Evolutionary conservation across 805 yeast species (phyloP), one percentile per base, ranked within the genome.

Genomic region (Nakazawaea wickerhamii): DNA sequence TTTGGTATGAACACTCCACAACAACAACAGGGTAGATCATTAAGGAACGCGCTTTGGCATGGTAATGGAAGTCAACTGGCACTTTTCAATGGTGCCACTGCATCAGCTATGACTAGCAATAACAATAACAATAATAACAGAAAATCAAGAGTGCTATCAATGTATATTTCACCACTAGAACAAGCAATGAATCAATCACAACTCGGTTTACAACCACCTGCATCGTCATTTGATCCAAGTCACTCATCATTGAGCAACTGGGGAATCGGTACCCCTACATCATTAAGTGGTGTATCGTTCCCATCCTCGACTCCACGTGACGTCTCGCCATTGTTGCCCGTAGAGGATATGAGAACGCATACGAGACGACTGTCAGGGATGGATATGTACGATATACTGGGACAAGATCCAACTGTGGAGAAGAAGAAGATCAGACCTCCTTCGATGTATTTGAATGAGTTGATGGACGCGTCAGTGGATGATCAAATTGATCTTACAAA

Each of bases 361-460:
- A 22, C 35, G 3, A 35, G 20, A 20, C 35, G 36, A 14, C 17
- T 23, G 11, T 35, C 44, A 4, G 40, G 32, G 1, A 20, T 35
- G 36, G 39, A 41, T 13, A 30, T 39, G 40, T 31, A 41, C 30
- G 40, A 25, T n/a, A 4, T 15, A 6, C 27, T 21, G 13, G 28
- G 14, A 30, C 23, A 40, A 6, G 20, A 15, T 18, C 27, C 13
- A n/a, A 26, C 23, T 22, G 34, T 21, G 20, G 34, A 22, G 23
- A 30, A 42, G 46, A 28, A 39, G 41, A 47, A 36, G 30, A 43
- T 48, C 5, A 51, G 71, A 46, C 68, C 70, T 2, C 74, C 74
- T 17, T 64, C 70, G 40, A 58, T 62, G 41, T 48, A 58, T 23
- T 53, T 69, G 35, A 71, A 69, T 30, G 67, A 66, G 39, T 50